Evolutionary conservation across 129 eudicot species (phyloP), one percentile per base, ranked within the genome.

Genomic region (Heracleum sosnowskyi): DNA sequence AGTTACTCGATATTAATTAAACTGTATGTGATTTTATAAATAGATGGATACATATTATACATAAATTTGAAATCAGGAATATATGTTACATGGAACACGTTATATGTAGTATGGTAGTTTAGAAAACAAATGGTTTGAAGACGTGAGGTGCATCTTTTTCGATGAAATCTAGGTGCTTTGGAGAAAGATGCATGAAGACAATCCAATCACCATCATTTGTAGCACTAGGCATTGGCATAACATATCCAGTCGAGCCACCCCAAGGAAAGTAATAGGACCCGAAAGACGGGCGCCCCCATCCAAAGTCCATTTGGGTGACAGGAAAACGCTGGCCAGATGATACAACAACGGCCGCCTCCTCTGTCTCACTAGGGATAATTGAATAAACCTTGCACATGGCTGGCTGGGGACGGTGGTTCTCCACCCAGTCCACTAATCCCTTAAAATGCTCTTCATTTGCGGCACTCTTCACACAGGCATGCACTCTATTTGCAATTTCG

Each of bases 241-340:
- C 93, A 35, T 87, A 92, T 40, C 98, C 98, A 1, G 89, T 70
- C 69, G 84, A 79, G 4, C 98, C 96, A 0, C 92, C 93, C 96
- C 96, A 90, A 0, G 96, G 96, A 29, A 92, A 92, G 74, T 86
- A 86, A 79, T 92, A 90, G 76, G 98, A 92, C 80, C 96, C 93
- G 62, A 92, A 90, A 10, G 22, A 53, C 31, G 93, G 90, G 81
- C 39, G 46, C 1, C 98, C 98, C 92, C 90, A 92, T 69, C 98
- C 98, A 47, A 90, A 92, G 26, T 92, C 88, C 64, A 92, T 16
- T 3, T 76, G 68, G 35, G 46, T 75, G 0, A 88, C 88, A n/a
- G 96, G 92, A 76, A 92, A 92, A 12, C 92, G 84, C n/a, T 51
- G 93, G 42, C 98, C 96, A 0, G 98, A 92, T 9, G 98, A 92